Base-by-base conservation (phyloP, 306 rosid species). In the Prinsepia uniflora region DNA sequence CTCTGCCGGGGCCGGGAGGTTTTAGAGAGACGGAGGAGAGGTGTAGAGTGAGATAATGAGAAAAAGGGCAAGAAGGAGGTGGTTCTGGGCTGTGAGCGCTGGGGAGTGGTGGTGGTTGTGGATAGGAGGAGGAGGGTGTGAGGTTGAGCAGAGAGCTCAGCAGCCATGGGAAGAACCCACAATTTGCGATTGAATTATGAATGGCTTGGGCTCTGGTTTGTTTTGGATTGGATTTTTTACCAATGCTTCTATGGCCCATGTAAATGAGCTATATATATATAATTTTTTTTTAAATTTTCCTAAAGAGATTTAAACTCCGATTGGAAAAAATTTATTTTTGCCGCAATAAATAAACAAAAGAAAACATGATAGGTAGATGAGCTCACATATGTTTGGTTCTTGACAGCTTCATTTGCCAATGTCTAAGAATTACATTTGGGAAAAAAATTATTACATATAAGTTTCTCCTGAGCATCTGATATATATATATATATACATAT, bases 41-140 rank as follows among this genome's bases (percentile, higher is more conserved):
- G 12, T 50, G 14, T 44, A 50, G 48, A 18, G 65, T 6, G 49
- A 40, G 75, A 54, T 48, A 74, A 47, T 4, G 83, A 8, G 15
- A 60, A 57, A 17, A 72, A 76, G 64, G 71, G 42, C 72, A 81
- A 77, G 59, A 49, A 75, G 71, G 72, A 52, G 53, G 74, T 42
- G 75, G 57, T 55, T 77, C 71, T 70, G 53, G 66, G 44, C 4
- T 48, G 79, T 65, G 46, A 44, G 67, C 50, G 53, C 30, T 65
- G 85, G 59, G 59, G 40, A 7, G 52, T 54, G 57, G 76, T 15
- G 12, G 72, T 12, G 50, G 71, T 67, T 78, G 78, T 82, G 92
- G 96, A 88, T 85, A 91, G 90, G 84, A 82, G 87, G 84, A 82
- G 87, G 40, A 80, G 85, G 73, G 89, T 74, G 71, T 71, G 84